phyloP scores from a whole-genome alignment of 371 early-diverging fungal species.

The Mycotypha africana region DNA sequence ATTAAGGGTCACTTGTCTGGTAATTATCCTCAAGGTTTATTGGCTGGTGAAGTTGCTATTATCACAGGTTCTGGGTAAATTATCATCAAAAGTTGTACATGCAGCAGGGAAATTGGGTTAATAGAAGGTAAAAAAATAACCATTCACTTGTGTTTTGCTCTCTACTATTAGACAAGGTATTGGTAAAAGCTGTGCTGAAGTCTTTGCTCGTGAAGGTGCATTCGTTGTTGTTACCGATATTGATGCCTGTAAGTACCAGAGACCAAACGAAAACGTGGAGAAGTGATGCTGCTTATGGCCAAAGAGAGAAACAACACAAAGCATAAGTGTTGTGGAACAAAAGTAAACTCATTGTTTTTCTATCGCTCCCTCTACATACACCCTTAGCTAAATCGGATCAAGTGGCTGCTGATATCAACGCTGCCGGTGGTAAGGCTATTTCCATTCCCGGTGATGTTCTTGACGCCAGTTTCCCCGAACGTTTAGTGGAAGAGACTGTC shows the following conservation, averaged over 20 bases:
- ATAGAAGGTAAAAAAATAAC: background rate
- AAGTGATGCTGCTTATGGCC: too few species aligned
- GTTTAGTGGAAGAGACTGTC: constrained; percentile 52
- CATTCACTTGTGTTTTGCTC: background rate
- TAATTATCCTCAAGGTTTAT: constrained; percentile 54
- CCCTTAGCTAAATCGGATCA: constrained; percentile 48
- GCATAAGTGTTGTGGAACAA: too few species aligned
- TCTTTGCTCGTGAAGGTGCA: constrained; percentile 80
- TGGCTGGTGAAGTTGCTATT: constrained; percentile 74
- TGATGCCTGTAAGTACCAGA: constrained; percentile 20
- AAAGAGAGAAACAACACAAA: too few species aligned
- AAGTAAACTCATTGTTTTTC: too few species aligned
- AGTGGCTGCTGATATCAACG: constrained; percentile 58
- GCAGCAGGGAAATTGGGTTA: too few species aligned
- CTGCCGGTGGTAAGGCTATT: constrained; percentile 54
- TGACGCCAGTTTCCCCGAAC: constrained; percentile 52
- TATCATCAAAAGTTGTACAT: background rate
- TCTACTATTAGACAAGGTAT: constrained; percentile 61
- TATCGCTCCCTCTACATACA: too few species aligned
- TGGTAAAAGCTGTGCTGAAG: constrained; percentile 67
- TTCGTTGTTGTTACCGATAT: constrained; percentile 69
- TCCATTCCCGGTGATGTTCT: constrained; percentile 54
- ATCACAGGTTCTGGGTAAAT: constrained; percentile 77
- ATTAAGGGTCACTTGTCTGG: constrained; percentile 47
- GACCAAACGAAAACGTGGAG: too few species aligned